Base-by-base conservation (phyloP, 768 basidiomycete genomes). In the Boletus rubroflammeus region DNA sequence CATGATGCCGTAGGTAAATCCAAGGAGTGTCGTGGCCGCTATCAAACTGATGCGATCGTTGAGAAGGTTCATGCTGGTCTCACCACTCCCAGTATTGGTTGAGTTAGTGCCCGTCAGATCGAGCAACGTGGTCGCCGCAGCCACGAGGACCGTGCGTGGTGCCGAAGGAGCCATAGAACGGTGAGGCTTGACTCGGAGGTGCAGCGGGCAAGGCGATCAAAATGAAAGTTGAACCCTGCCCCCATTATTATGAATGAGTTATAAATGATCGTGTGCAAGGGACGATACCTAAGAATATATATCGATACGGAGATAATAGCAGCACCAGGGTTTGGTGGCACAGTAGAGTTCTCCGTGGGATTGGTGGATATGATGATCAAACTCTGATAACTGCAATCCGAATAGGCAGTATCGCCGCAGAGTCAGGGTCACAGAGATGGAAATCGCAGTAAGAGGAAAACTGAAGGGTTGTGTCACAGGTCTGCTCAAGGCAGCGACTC, bases 221-320 rank as follows among this genome's bases (percentile, higher is more conserved):
- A 59, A 65, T 62, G 54, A 57, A 54, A 23, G 34, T 31, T 43
- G 31, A 43, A 54, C 32, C 21, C 14, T 50, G n/a, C 11, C 29
- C 15, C 31, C 39, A 51, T 67, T 66, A 55, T 61, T 66, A 55
- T 61, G 55, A 63, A 57, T 32, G 41, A 50, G n/a, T 5, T 31
- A 29, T 42, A 68, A 58, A 66, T 66, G 66, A 61, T 31, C 66
- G 66, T 66, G 66, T 25, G 61, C 45, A 60, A 63, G 45, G 42
- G 52, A 23, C 29, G 25, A 50, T 29, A 41, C 29, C n/a, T 38
- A 28, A 19, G 28, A 43, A 51, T 56, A 46, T 56, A 46, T 44
- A 31, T 39, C 47, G 21, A 54, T 58, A 55, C 53, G 62, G 62
- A 43, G 59, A 53, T 61, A 63, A 47, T n/a, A 44, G 9, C n/a